Base-by-base conservation (phyloP, 805 yeast genomes). In the Candida argentea region DNA sequence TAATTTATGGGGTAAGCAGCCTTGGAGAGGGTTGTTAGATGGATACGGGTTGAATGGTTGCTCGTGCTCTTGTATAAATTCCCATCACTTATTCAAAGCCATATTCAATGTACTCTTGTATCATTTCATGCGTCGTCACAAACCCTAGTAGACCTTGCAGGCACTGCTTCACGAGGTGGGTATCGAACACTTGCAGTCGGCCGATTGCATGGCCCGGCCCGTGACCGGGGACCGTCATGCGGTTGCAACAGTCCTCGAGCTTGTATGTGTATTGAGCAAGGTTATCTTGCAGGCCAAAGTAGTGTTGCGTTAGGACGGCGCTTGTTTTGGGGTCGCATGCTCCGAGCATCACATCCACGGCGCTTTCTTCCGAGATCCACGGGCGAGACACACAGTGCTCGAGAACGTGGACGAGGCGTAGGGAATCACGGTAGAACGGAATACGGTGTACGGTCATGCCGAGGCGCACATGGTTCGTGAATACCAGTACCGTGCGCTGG, bases 241-340 rank as follows among this genome's bases (percentile, higher is more conserved):
- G 40, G 12, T 29, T 35, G 26, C 52, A 41, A 14, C 51, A 37
- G 16, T 41, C 51, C 46, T 46, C 44, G 4, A 52, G 28, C 29
- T 40, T 44, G 16, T 38, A 45, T 6, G 40, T 24, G 26, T 54
- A 52, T 18, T 40, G 20, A 5, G 28, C 21, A 25, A 50, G 36
- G 11, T 43, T 42, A 10, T 50, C 52, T 15, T 26, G 32, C 20
- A 49, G 43, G 2, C 59, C 60, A 34, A 48, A 52, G 32, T 40
- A 42, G 14, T 29, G 22, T 24, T 47, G 36, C 4, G 42, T 18
- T 8, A 10, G 7, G 9, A 18, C 10, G 10, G 7, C 10, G 9
- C 20, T 8, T 7, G 9, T 18, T 10, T 18, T 10, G 9, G 20
- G 9, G 10, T 18, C 20, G 10, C 7, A 8, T 7, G 10, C 20